Percentiles rank a stretch among this genome's conserved stretches.
phyloP scores from a whole-genome alignment of 345 rosid genomes.

The Bruguiera gymnorhiza region DNA sequence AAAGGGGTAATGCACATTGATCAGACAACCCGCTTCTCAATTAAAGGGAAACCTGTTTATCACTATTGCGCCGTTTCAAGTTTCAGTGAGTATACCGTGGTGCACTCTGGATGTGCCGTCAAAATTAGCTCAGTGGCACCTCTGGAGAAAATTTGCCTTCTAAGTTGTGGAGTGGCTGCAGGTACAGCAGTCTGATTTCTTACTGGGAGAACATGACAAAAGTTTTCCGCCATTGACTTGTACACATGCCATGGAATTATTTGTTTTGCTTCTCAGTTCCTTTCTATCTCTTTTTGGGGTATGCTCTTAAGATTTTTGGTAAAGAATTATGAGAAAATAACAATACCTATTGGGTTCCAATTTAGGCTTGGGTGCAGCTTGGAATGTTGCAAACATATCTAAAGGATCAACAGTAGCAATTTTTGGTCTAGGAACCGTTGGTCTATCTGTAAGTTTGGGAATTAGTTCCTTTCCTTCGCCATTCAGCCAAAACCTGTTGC shows the following conservation, averaged over 20 bases:
- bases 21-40: slow-evolving; percentile 63
- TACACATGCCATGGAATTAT: too few species aligned
- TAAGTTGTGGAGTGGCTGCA: slow-evolving; percentile 87
- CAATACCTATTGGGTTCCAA: neutral
- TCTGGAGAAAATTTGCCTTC: slow-evolving; percentile 74
- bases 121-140: slow-evolving; percentile 66
- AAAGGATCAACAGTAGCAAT: slow-evolving; percentile 76
- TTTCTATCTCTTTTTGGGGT: neutral
- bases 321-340: neutral
- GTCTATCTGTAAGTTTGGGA: slow-evolving; percentile 70
- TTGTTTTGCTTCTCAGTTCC: too few species aligned
- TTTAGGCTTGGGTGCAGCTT: slow-evolving; percentile 92
- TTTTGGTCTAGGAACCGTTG: slow-evolving; percentile 92
- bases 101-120: slow-evolving; percentile 90
- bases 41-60: slow-evolving; percentile 71
- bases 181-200: slow-evolving; percentile 33
- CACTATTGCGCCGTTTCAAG: slow-evolving; percentile 94
- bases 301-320: neutral
- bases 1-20: slow-evolving; percentile 87
- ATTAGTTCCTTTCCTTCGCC: neutral
- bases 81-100: slow-evolving; percentile 89
- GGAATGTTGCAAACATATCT: slow-evolving; percentile 85
- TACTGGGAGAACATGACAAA: too few species aligned
- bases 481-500: neutral
- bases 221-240: too few species aligned